Evolutionary conservation across 768 basidiomycete species (phyloP).

Genomic region (Pisolithus microcarpus): DNA sequence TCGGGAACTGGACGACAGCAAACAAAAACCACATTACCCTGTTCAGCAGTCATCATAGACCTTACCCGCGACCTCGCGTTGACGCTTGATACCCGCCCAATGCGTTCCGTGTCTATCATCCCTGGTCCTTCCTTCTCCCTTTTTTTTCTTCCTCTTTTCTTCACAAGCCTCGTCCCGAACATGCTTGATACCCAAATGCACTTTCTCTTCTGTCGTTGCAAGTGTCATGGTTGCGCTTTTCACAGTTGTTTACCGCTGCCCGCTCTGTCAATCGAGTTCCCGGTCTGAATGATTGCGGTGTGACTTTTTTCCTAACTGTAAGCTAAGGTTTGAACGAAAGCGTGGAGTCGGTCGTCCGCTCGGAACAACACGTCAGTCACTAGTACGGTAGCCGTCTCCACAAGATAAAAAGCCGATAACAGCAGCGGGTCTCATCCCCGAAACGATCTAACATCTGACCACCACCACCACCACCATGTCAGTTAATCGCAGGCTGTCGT

Average conservation of each 20-base stretch:
- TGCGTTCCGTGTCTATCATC: conserved; percentile 1
- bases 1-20: conserved; percentile 35
- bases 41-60: conserved; percentile 4
- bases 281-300: no score
- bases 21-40: conserved; percentile 12
- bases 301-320: not conserved
- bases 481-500: conserved; percentile 18
- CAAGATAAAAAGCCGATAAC: conserved; percentile 7
- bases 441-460: conserved; percentile 8
- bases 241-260: conserved; percentile 8
- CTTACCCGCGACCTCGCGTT: conserved; percentile 11
- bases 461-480: conserved; percentile 11
- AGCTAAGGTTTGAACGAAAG: not conserved
- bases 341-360: not conserved
- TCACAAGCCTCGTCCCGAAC: no score
- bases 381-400: not conserved
- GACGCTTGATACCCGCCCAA: conserved; percentile 22
- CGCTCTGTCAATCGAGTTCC: conserved; percentile 1
- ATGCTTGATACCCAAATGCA: no score
- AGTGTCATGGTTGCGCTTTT: not conserved
- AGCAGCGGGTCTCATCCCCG: not conserved
- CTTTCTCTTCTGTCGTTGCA: not conserved
- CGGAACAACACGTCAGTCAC: not conserved
- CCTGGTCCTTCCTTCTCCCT: conserved; percentile 9
- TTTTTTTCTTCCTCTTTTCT: no score